Evolutionary conservation across 768 basidiomycete species (phyloP).

Genomic region (Aureoboletus auriporus): DNA sequence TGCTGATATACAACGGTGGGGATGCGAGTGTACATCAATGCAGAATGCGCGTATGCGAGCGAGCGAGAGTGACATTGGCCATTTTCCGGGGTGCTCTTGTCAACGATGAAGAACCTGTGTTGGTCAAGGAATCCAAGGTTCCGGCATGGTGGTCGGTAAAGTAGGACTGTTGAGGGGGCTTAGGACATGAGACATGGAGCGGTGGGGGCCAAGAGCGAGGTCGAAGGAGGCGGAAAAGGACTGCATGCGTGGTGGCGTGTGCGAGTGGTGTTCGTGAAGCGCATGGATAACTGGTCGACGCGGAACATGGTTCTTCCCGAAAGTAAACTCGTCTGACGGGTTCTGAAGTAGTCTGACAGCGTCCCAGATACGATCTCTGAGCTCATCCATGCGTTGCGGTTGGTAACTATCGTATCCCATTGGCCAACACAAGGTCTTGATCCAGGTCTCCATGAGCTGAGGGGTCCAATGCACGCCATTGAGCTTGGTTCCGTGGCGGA

Average conservation of each 20-base stretch:
- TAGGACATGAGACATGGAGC: conserved; percentile 1
- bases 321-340: conserved; percentile 12
- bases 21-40: conserved; percentile 7
- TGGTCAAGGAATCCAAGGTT: conserved; percentile 17
- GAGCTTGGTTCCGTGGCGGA: conserved; percentile 55
- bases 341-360: conserved; percentile 38
- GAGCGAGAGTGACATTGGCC: not conserved
- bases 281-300: conserved; percentile 13
- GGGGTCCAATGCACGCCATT: conserved; percentile 55
- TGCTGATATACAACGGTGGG: conserved; percentile 10
- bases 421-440: conserved; percentile 53
- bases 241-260: not conserved
- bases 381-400: conserved; percentile 38
- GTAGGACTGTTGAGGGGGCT: conserved; percentile 13
- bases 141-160: conserved; percentile 17
- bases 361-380: conserved; percentile 50
- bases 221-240: conserved; percentile 1
- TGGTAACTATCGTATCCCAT: conserved; percentile 59
- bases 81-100: conserved; percentile 5
- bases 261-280: conserved; percentile 1
- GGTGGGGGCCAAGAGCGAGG: not conserved
- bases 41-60: not conserved
- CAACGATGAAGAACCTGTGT: conserved; percentile 2
- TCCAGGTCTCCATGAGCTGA: conserved; percentile 52
- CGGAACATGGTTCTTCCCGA: conserved; percentile 1